phyloP scores from a whole-genome alignment of 192 early-diverging fungal genomes.

The Linnemannia elongata region DNA sequence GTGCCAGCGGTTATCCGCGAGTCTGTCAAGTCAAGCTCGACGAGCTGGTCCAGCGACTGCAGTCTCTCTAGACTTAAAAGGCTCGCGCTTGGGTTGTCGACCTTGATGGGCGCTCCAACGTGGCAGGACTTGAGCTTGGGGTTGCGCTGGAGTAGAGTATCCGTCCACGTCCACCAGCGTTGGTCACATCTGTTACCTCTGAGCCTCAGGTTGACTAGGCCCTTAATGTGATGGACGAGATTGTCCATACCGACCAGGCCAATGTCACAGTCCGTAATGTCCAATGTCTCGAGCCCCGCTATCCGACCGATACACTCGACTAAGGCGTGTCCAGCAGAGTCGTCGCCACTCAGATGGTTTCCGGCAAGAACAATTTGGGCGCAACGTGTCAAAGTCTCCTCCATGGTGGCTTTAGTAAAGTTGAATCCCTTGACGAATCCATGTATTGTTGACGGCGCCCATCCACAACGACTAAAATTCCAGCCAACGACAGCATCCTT shows the following conservation, averaged over 20 bases:
- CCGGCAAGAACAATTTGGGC: constrained; percentile 21
- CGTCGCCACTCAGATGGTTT: constrained; percentile 24
- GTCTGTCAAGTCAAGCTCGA: constrained; percentile 24
- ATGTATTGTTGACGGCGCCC: constrained; percentile 13
- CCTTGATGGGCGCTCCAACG: constrained; percentile 21
- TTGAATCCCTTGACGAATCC: constrained; percentile 27
- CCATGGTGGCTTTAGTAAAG: neutral
- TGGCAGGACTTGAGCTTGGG: constrained; percentile 4
- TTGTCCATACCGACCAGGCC: constrained; percentile 28
- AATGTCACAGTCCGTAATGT: constrained; percentile 36
- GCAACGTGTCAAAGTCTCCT: neutral
- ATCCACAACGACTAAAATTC: constrained; percentile 40
- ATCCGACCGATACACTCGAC: neutral
- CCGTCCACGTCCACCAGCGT: constrained; percentile 49
- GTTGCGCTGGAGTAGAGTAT: constrained; percentile 18
- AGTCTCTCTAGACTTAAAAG: constrained; percentile 19
- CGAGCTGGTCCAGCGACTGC: constrained; percentile 11
- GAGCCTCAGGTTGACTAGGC: constrained; percentile 11
- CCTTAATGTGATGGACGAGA: constrained; percentile 19
- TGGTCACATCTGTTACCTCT: constrained; percentile 30
- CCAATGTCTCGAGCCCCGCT: constrained; percentile 3
- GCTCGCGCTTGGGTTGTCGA: neutral
- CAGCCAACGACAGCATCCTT: constrained; percentile 13
- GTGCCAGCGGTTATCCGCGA: constrained; percentile 4
- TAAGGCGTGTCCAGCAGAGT: constrained; percentile 18